Base-by-base conservation (phyloP, 108 stramenopile species). In the Cyclotella atomus region DNA sequence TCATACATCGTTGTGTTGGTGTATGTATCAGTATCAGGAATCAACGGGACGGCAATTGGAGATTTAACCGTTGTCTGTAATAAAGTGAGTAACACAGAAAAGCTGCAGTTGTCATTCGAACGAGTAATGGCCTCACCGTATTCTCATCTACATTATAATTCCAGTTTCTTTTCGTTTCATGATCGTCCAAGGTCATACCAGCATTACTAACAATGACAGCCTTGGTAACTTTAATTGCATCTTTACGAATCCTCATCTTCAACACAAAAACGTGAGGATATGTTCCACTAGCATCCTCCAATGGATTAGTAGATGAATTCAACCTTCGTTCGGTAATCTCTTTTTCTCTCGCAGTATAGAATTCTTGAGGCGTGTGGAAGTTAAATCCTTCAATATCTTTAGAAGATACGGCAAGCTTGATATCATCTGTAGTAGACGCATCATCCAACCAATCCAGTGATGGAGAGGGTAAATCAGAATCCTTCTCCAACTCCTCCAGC, bases 191-290 rank as follows among this genome's bases (percentile, higher is more conserved):
- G 28, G 56, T 2, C 3, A 17, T 20, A 32, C 33, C 44, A 5
- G 16, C 25, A 17, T 23, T 19, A n/a, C 9, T 43, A 60, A 41
- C 49, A 50, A 72, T 36, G 0, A 72, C 34, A 21, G 35, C 23
- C 44, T 49, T 72, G 34, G 60, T 61, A 12, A 72, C 59, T 36
- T 52, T 17, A 38, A 72, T 62, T 23, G 71, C 57, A 41, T 62
- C 71, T 17, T 53, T 72, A 7, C 71, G 71, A 41, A 72, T 52
- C 3, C 62, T 21, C 15, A 29, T 7, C 35, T 34, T 34, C 32
- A 72, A 34, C 2, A 53, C 34, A 33, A 32, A 34, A n/a, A 63
- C n/a, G 0, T 0, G 10, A 9, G 71, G 71, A 52, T 45, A 59
- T 4, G 10, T 55, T 38, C 24, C 35, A 0, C n/a, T 50, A 17